These are phyloP conservation scores for Arachis monticola DNA, from an alignment of 331 rosid species.

Conservation along the genomic window DNA sequence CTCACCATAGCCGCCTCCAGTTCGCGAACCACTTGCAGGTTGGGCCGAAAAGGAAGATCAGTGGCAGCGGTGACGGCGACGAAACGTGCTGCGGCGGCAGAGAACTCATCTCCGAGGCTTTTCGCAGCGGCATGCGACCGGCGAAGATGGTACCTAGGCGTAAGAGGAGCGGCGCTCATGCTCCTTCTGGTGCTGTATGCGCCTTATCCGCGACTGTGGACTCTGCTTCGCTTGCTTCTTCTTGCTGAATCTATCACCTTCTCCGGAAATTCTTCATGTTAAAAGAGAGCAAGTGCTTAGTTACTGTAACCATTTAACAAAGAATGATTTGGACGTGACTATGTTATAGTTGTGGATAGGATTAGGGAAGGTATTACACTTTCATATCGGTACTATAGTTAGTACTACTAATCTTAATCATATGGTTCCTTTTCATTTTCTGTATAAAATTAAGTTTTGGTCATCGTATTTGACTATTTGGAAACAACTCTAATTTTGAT, in stretches of 20 bases:
- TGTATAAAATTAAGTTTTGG: too few species aligned
- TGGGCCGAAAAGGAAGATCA: not conserved
- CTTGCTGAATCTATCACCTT: slow-evolving; percentile 40
- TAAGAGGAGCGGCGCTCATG: slow-evolving; percentile 34
- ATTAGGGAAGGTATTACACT: not conserved
- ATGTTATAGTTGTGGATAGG: not conserved
- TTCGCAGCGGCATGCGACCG: not conserved
- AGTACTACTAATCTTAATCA: too few species aligned
- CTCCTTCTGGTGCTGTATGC: not conserved
- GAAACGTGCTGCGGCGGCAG: too few species aligned
- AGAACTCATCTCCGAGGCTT: not conserved
- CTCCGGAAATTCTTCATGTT: not conserved
- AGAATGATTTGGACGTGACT: not conserved
- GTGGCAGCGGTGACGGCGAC: slow-evolving; percentile 4
- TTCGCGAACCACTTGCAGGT: slow-evolving; percentile 14
- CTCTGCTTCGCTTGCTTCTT: slow-evolving; percentile 49
- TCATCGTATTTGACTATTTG: too few species aligned
- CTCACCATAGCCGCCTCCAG: slow-evolving; percentile 2
- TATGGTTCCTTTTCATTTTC: too few species aligned
- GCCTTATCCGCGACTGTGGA: slow-evolving; percentile 36
- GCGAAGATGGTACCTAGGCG: slow-evolving; percentile 45
- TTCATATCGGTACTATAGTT: not conserved
- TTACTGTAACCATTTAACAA: not conserved
- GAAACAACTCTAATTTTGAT: too few species aligned
- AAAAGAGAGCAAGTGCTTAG: not conserved